A percentile compares a stretch with the other conserved stretches of the same genome.
Conservation (phyloP, 2,329 filamentous ascomycete genomes). For the Sarocladium kiliense region DNA sequence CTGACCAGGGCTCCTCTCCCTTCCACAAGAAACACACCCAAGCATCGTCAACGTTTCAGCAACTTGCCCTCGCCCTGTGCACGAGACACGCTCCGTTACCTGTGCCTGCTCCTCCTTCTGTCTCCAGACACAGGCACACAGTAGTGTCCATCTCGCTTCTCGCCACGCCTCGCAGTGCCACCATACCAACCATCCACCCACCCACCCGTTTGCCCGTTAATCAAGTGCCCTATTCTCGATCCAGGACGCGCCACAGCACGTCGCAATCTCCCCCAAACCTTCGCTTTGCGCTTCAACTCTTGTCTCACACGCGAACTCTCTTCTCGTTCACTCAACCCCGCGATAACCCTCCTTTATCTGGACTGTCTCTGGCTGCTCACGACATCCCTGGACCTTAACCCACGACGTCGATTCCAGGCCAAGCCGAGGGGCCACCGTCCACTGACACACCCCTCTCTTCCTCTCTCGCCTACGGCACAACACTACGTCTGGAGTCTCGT, state of each 20-base stretch:
- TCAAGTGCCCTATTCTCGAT: not conserved
- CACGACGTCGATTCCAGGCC: constrained; percentile 7
- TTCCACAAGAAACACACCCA: not conserved
- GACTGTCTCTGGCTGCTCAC: not conserved
- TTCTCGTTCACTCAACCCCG: not conserved
- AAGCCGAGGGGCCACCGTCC: not conserved
- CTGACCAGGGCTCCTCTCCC: too few species aligned
- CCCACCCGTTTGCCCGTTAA: not conserved
- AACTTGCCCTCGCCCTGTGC: not conserved
- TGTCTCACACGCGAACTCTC: not conserved
- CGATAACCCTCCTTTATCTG: not conserved
- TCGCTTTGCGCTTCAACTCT: not conserved
- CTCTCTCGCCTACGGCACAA: not conserved
- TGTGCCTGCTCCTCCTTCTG: not conserved
- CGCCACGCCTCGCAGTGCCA: not conserved
- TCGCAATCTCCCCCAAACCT: not conserved
- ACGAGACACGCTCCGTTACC: not conserved
- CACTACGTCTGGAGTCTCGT: not conserved
- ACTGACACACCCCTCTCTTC: not conserved
- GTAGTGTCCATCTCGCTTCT: not conserved
- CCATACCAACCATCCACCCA: not conserved
- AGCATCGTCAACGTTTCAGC: constrained; percentile 6
- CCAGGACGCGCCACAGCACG: not conserved
- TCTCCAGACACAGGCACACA: not conserved
- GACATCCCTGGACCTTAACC: constrained; percentile 1